Evolutionary conservation across 2,329 filamentous ascomycete genomes (phyloP), one percentile per base, ranked within the genome.

Genomic region (Chrysoporthe deuterocubensis): DNA sequence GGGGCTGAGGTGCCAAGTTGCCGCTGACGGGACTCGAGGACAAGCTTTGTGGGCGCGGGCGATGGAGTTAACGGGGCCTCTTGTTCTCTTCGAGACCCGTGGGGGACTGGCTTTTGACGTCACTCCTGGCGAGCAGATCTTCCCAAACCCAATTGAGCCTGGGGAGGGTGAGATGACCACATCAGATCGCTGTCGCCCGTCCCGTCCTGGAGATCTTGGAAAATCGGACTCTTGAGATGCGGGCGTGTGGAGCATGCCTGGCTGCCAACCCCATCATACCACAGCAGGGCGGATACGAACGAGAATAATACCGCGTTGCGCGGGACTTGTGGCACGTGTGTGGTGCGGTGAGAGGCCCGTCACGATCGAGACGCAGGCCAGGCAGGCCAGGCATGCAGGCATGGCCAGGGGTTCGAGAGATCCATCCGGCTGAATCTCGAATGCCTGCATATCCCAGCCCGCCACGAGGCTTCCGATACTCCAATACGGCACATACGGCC

Each of bases 391-490:
- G 32, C 18, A 40, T 18, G 54, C 13, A 57, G 11, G 44, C 34
- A 37, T 9, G 34, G 32, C 18, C 34, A 21, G 34, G 34, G 34
- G 34, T 13, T 26, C 44, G 44, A 46, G 54, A 57, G 54, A 40
- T 40, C 43, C 8, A 40, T 40, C 43, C 8, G 32, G 59, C 43
- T 26, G 26, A 37, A 18, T 32, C 58, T 46, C 42, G 40, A 11
- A 21, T 42, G 6, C 13, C 40, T 42, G n/a, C 0, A 43, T 11
- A 60, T 34, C 58, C 65, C 46, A 54, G 62, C 65, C 61, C 48
- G 62, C 62, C 62, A 64, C 65, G 65, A 65, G 32, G 44, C 40
- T 21, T n/a, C 42, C 59, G 48, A 52, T 52, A 8, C 26, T 7
- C 44, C 11, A 56, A 18, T 46, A n/a, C 13, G 40, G 56, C 26